Conservation (phyloP, 129 eudicot species). For the Erigeron canadensis region DNA sequence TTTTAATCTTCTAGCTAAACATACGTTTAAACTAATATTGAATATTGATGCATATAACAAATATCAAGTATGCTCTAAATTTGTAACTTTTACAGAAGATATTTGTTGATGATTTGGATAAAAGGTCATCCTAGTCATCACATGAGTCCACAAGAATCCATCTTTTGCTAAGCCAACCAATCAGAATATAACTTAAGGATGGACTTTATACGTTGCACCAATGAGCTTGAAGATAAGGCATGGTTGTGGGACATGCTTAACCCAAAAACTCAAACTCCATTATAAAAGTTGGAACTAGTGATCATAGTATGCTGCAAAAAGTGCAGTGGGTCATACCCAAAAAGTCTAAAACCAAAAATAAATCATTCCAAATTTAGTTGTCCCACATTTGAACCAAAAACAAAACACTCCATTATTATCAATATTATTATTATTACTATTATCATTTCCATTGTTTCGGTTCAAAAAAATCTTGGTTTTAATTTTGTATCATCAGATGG, state of each 20-base stretch:
- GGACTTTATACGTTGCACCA: conserved; percentile 27
- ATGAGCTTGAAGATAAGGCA: conserved; percentile 50
- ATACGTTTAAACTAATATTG: neutral
- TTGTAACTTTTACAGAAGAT: conserved; percentile 3
- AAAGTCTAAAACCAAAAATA: neutral
- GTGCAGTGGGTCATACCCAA: conserved; percentile 35
- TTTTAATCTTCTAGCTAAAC: neutral
- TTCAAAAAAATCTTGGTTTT: neutral
- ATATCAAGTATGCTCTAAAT: neutral
- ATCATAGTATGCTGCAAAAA: conserved; percentile 13
- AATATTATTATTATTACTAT: no score
- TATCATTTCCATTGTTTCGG: neutral
- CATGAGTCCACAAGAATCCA: conserved; percentile 40
- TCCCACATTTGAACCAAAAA: neutral
- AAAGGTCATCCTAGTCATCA: conserved; percentile 10
- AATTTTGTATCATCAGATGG: conserved; percentile 24
- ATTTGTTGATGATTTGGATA: conserved; percentile 16
- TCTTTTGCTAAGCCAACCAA: conserved; percentile 34
- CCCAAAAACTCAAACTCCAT: conserved; percentile 6
- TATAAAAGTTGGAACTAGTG: conserved; percentile 11
- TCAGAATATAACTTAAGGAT: conserved; percentile 35
- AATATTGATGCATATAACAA: neutral
- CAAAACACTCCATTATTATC: no score
- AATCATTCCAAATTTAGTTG: neutral
- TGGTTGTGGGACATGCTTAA: conserved; percentile 27